Conservation (phyloP, 306 rosid species). For the Glycyrrhiza uralensis region DNA sequence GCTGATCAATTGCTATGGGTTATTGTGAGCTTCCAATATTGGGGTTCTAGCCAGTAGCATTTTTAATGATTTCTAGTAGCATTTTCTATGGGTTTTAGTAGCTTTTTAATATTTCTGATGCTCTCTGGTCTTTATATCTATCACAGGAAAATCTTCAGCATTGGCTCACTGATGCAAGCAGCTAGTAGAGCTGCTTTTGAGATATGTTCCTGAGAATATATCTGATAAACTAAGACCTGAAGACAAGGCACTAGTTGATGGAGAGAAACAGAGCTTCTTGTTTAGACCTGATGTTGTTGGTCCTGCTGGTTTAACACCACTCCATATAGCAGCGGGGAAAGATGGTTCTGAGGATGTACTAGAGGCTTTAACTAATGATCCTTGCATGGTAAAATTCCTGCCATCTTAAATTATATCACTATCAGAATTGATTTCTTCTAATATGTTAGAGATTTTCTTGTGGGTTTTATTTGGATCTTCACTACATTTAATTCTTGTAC, state of each 20-base stretch:
- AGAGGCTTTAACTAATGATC: conserved; percentile 81
- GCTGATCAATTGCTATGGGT: neutral
- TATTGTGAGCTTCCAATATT: too few relatives aligned
- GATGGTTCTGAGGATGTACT: conserved; percentile 68
- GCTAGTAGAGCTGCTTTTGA: conserved; percentile 67
- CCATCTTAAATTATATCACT: neutral
- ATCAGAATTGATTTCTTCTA: neutral
- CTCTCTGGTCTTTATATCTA: too few relatives aligned
- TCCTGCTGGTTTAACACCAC: conserved; percentile 83
- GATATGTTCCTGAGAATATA: conserved; percentile 46
- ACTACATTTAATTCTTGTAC: neutral
- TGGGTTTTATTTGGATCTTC: neutral
- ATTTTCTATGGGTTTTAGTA: too few relatives aligned
- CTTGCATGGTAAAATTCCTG: conserved; percentile 56
- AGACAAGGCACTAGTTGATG: conserved; percentile 31
- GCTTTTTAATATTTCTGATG: too few relatives aligned
- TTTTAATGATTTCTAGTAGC: too few relatives aligned
- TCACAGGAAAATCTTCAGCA: too few relatives aligned
- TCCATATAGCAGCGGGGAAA: conserved; percentile 77
- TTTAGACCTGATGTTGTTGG: too few relatives aligned
- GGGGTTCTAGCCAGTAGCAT: too few relatives aligned
- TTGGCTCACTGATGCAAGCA: too few relatives aligned
- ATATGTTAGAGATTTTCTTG: neutral
- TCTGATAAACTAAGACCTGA: conserved; percentile 32
- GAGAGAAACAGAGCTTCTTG: conserved; percentile 21